Percentiles rank a stretch among this genome's conserved stretches.
phyloP scores from a whole-genome alignment of 352 stramenopile genomes.

The Phytophthora sansomeana region DNA sequence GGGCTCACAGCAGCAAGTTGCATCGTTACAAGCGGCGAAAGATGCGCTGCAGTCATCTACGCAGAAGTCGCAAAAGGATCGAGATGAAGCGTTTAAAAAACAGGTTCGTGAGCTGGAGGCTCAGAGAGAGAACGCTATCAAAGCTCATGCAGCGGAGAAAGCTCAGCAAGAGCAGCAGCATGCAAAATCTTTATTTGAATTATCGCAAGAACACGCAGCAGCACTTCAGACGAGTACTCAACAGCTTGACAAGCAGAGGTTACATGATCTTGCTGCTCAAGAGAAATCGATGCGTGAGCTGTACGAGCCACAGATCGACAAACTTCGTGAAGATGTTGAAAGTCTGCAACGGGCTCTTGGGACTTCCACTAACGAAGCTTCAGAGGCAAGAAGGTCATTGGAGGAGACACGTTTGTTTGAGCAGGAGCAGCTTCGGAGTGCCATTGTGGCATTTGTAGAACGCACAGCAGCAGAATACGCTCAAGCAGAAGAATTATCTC shows the following conservation, averaged over 20 bases:
- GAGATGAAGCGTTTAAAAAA: conserved; percentile 48
- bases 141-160: conserved; percentile 32
- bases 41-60: conserved; percentile 38
- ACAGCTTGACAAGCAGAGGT: conserved; percentile 28
- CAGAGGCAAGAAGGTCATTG: conserved; percentile 20
- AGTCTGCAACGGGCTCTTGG: conserved; percentile 17
- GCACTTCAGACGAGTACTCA: conserved; percentile 17
- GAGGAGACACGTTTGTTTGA: conserved; percentile 37
- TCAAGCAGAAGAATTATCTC: conserved; percentile 10
- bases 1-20: conserved; percentile 41
- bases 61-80: conserved; percentile 51
- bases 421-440: conserved; percentile 43
- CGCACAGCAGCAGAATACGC: conserved; percentile 9
- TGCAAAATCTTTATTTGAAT: conserved; percentile 18
- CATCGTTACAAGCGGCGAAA: conserved; percentile 35
- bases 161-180: conserved; percentile 30
- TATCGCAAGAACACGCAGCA: conserved; percentile 30
- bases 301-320: conserved; percentile 37
- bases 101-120: conserved; percentile 43
- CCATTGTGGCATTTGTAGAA: conserved; percentile 20
- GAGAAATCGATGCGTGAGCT: conserved; percentile 26
- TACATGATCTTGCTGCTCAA: conserved; percentile 26
- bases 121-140: conserved; percentile 35
- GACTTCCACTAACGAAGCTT: conserved; percentile 18
- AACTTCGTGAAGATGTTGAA: conserved; percentile 32